Conservation (phyloP, 2,329 filamentous ascomycete genomes). For the Colletotrichum acutatum region DNA sequence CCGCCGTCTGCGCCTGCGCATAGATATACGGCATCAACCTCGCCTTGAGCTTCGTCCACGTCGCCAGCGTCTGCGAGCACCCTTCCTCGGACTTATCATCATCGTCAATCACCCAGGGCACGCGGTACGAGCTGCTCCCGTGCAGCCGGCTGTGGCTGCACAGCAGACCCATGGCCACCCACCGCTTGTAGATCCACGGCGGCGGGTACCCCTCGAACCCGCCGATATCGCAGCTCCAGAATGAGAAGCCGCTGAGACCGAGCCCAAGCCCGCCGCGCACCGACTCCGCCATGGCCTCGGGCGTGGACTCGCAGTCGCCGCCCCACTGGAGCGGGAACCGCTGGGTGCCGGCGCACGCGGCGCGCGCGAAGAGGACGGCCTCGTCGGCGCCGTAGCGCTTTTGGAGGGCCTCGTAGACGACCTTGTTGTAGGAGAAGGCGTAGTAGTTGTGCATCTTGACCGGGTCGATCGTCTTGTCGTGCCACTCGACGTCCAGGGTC, state of each 20-base stretch:
- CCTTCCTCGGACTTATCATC: conserved; percentile 67
- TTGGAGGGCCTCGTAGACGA: conserved; percentile 74
- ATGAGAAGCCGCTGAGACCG: conserved; percentile 72
- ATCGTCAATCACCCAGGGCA: conserved; percentile 78
- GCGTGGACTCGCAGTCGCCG: conserved; percentile 79
- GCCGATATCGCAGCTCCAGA: conserved; percentile 78
- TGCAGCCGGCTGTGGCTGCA: conserved; percentile 78
- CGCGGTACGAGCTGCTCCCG: conserved; percentile 76
- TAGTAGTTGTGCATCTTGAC: conserved; percentile 82
- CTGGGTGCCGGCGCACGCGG: conserved; percentile 75
- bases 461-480: conserved; percentile 68
- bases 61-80: conserved; percentile 61
- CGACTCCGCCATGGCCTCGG: conserved; percentile 78
- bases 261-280: conserved; percentile 73
- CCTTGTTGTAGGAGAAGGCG: conserved; percentile 77
- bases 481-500: conserved; percentile 71
- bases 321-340: conserved; percentile 78
- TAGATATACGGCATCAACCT: conserved; percentile 64
- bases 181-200: conserved; percentile 79
- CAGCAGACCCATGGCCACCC: conserved; percentile 80
- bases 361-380: conserved; percentile 74
- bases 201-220: conserved; percentile 76
- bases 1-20: conserved; percentile 53
- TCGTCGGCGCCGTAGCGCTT: conserved; percentile 61
- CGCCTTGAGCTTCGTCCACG: conserved; percentile 61